Conservation (phyloP, 805 yeast genomes). For the Wickerhamiella lipophila region DNA sequence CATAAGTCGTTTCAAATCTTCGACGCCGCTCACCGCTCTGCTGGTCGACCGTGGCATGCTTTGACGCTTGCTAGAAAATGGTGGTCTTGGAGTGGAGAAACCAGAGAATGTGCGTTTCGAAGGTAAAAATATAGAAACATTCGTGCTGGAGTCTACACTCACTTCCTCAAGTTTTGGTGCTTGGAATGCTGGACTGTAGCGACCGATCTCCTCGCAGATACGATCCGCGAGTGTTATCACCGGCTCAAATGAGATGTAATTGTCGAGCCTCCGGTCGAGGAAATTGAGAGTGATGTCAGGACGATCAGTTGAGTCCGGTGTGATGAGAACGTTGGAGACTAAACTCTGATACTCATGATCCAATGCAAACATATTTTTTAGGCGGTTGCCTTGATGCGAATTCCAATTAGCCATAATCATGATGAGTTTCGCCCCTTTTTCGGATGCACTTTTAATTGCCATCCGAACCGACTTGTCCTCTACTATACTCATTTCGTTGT, state of each 20-base stretch:
- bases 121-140: constrained; percentile 3
- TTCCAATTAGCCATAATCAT: constrained; percentile 6
- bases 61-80: not conserved
- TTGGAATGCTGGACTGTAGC: not conserved
- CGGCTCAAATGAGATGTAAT: not conserved
- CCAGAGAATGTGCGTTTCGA: not conserved
- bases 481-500: not conserved
- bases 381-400: not conserved
- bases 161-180: not conserved
- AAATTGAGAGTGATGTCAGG: constrained; percentile 2
- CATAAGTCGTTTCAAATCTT: not conserved
- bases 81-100: not conserved
- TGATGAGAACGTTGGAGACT: not conserved
- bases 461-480: not conserved
- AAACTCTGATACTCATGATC: not conserved
- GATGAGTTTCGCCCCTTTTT: not conserved
- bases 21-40: not conserved
- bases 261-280: not conserved
- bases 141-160: constrained; percentile 1
- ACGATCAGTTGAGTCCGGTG: not conserved
- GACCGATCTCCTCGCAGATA: not conserved
- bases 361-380: not conserved
- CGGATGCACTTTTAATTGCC: not conserved
- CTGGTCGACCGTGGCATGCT: not conserved
- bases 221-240: not conserved